Percentiles rank a stretch among this genome's conserved stretches.
Evolutionary conservation across 2,329 filamentous ascomycete species (phyloP).

Genomic region (Knufia fluminis): DNA sequence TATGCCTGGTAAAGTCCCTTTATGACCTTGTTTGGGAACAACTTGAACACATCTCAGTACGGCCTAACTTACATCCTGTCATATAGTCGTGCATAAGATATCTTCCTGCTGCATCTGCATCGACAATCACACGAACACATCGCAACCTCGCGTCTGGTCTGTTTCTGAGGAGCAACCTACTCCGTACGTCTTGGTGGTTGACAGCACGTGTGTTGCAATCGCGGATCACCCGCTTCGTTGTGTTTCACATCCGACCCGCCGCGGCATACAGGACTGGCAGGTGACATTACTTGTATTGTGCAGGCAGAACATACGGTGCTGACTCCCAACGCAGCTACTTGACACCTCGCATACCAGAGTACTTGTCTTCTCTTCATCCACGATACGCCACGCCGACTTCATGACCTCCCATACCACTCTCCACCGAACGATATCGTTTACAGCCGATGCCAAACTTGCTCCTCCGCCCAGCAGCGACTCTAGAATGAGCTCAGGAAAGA

Average conservation of each 20-base stretch:
- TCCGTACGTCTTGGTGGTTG: not conserved
- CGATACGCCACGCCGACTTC: not conserved
- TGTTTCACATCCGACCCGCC: not conserved
- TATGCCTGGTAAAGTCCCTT: not conserved
- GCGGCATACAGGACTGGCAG: not conserved
- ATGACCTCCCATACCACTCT: slow-evolving; percentile 56
- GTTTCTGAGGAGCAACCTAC: not conserved
- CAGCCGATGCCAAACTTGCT: slow-evolving; percentile 67
- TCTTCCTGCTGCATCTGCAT: not conserved
- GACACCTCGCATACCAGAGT: not conserved
- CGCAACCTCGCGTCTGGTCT: not conserved
- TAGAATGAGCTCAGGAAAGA: slow-evolving; percentile 53
- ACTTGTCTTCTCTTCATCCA: not conserved
- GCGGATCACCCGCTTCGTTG: not conserved
- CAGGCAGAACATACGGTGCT: not conserved
- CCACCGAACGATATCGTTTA: slow-evolving; percentile 84
- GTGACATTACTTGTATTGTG: not conserved
- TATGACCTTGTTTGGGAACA: no score
- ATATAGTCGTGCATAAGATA: not conserved
- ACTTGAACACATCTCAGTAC: no score
- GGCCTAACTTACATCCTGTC: not conserved
- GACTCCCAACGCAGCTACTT: not conserved
- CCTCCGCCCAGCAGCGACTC: slow-evolving; percentile 44
- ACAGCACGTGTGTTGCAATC: not conserved
- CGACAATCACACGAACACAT: not conserved